These are phyloP conservation scores for Annulohypoxylon maeteangense DNA, from an alignment of 495 filamentous ascomycete genomes.

Conservation along the genomic window DNA sequence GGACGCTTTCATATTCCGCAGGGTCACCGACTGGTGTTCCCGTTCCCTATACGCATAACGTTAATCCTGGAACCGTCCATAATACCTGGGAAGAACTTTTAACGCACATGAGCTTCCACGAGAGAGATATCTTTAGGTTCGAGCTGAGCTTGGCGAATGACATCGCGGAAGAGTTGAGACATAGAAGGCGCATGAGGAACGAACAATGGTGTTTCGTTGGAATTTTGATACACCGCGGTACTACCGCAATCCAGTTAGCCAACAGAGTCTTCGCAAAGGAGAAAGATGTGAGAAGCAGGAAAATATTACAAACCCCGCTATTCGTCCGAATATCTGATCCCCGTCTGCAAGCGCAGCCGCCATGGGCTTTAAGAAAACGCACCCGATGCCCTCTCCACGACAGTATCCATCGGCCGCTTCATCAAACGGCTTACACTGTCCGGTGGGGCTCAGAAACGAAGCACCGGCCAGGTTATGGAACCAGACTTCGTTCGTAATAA, in stretches of 20 bases:
- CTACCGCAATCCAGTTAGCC: constrained; percentile 14
- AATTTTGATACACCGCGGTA: constrained; percentile 57
- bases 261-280: too few relatives aligned
- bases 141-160: constrained; percentile 10
- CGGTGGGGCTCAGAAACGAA: constrained; percentile 48
- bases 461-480: constrained; percentile 30
- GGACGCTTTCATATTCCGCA: constrained; percentile 36
- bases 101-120: constrained; percentile 69
- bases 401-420: constrained; percentile 45
- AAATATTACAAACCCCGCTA: constrained; percentile 45
- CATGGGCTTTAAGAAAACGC: constrained; percentile 62
- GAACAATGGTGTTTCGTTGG: constrained; percentile 45
- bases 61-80: background rate
- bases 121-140: constrained; percentile 72
- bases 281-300: background rate
- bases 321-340: constrained; percentile 62
- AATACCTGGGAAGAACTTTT: too few relatives aligned
- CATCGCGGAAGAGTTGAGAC: constrained; percentile 44
- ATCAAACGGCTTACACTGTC: constrained; percentile 44
- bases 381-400: constrained; percentile 59
- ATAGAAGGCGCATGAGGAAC: constrained; percentile 49
- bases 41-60: constrained; percentile 59
- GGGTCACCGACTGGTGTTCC: constrained; percentile 76
- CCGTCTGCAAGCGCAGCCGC: constrained; percentile 53
- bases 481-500: constrained; percentile 38